Conservation (phyloP, 306 rosid genomes). For the Cucumis cinereus region DNA sequence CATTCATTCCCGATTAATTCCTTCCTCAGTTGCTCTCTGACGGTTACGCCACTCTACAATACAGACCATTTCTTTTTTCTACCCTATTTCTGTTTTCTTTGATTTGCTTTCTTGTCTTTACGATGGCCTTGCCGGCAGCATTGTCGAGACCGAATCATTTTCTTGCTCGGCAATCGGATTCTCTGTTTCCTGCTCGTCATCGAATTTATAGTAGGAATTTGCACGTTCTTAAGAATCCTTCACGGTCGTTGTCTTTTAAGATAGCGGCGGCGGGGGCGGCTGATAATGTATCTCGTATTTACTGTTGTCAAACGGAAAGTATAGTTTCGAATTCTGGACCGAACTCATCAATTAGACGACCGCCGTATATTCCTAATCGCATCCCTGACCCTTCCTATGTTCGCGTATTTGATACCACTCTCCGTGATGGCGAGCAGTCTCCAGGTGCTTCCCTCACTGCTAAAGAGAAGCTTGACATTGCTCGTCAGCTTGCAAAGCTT, state of each 20-base stretch:
- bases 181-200: background rate
- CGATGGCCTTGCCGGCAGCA: background rate
- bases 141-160: background rate
- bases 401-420: conserved; percentile 87
- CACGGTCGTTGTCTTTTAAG: background rate
- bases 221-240: background rate
- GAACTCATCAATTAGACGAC: conserved; percentile 25
- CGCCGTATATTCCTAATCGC: conserved; percentile 68
- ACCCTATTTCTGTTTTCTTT: background rate
- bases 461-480: conserved; percentile 80
- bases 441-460: conserved; percentile 96
- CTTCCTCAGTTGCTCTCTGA: background rate
- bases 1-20: background rate
- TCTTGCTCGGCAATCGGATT: background rate
- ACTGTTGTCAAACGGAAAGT: background rate
- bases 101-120: background rate
- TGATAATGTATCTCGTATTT: background rate
- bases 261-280: background rate
- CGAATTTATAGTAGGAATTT: background rate
- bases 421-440: conserved; percentile 97
- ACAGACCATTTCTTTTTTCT: background rate
- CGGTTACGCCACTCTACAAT: background rate
- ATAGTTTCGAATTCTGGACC: background rate
- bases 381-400: conserved; percentile 71
- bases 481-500: conserved; percentile 71